Base-by-base conservation (phyloP, 768 basidiomycete species). In the Lactarius sanguifluus region DNA sequence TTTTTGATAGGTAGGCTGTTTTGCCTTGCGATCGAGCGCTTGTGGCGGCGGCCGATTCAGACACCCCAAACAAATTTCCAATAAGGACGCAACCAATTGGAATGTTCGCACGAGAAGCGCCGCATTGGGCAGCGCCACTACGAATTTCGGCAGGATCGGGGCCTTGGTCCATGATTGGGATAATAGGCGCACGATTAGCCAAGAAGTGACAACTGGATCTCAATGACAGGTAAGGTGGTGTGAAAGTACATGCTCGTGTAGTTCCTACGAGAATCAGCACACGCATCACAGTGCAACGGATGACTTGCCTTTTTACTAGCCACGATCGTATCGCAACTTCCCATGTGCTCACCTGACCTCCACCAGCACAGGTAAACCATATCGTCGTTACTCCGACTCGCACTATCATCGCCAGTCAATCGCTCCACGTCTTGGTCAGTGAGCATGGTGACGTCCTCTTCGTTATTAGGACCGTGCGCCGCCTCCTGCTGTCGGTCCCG, bases 351-450 rank as follows among this genome's bases (percentile, higher is more conserved):
- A 40, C 45, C 55, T 25, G 65, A 25, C 20, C 43, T 67, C 68
- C 68, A 69, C 47, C 34, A 60, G 41, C 68, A 69, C n/a, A 69
- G 40, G 52, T 69, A 69, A 18, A 67, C 66, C 57, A 62, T 32
- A 23, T 69, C 61, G 7, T 62, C 50, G 7, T 38, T 55, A 32
- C 25, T 54, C 47, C 12, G 56, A 43, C 52, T 62, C 5, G 34
- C 18, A 6, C 41, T 40, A 57, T 59, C 32, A 28, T 23, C 61
- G 36, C 18, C n/a, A 8, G 15, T 30, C 38, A 38, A 10, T 30
- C 54, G 61, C 40, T 45, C 52, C 5, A 45, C 9, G 50, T 67
- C 50, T 18, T 12, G 28, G 25, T 57, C 65, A 4, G 57, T n/a
- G 20, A 34, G 43, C 43, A n/a, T 18, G 5, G 25, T 20, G 10